A percentile compares a stretch with the other conserved stretches of the same genome.
phyloP scores from a whole-genome alignment of 768 basidiomycete genomes.

The Pluteus cervinus region DNA sequence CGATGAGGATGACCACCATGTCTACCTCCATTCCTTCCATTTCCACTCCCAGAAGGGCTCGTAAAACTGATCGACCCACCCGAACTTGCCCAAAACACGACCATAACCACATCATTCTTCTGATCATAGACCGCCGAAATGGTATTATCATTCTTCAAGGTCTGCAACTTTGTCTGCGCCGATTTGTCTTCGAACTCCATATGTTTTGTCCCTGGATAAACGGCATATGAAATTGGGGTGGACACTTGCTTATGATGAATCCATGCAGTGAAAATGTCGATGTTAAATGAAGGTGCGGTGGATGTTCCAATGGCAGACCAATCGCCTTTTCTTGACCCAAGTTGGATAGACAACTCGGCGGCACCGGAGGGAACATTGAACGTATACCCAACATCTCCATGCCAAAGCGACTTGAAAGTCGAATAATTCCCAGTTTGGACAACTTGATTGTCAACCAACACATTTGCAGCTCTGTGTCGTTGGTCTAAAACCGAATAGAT shows the following conservation, averaged over 20 bases:
- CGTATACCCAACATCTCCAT: conserved; percentile 58
- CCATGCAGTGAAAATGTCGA: conserved; percentile 63
- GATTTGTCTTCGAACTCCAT: conserved; percentile 33
- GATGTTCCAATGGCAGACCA: conserved; percentile 65
- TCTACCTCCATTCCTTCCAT: too few relatives aligned
- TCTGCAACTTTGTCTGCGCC: conserved; percentile 24
- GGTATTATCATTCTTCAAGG: conserved; percentile 38
- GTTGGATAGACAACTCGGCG: conserved; percentile 30
- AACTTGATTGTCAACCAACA: conserved; percentile 34
- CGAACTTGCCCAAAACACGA: conserved; percentile 47
- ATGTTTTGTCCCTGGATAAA: conserved; percentile 44
- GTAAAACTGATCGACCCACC: conserved; percentile 39
- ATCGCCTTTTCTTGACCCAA: conserved; percentile 45
- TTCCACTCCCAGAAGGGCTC: too few relatives aligned
- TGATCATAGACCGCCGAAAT: conserved; percentile 48
- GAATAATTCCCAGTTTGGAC: conserved; percentile 9
- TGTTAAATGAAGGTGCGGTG: conserved; percentile 47
- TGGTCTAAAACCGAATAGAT: conserved; percentile 68
- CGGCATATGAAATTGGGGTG: conserved; percentile 43
- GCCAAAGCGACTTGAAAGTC: conserved; percentile 55
- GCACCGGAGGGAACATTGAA: conserved; percentile 31
- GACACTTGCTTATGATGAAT: conserved; percentile 34
- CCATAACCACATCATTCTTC: conserved; percentile 32
- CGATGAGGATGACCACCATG: too few relatives aligned
- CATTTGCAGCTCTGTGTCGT: conserved; percentile 34